Percentiles rank a stretch among this genome's conserved stretches.
Conservation (phyloP, 768 basidiomycete species). For the Lactifluus pinguis region DNA sequence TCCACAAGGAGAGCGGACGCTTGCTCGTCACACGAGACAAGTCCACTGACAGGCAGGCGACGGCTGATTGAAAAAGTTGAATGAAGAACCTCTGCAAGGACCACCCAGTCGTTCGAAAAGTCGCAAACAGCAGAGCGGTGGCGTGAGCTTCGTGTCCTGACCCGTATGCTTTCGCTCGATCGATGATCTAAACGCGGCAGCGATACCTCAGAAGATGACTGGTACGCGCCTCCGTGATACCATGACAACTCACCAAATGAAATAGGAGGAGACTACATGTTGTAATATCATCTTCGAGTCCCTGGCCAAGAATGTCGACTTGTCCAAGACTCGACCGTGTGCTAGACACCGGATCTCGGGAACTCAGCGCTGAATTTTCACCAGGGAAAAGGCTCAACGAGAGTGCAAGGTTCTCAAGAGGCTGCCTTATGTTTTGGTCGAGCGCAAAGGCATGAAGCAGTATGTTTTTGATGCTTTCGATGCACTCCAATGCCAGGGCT, state of each 20-base stretch:
- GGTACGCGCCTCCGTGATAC: neutral
- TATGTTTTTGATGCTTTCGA: conserved; percentile 16
- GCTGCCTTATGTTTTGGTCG: conserved; percentile 6
- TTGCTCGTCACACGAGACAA: conserved; percentile 26
- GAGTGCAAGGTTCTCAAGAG: conserved; percentile 17
- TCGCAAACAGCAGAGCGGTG: conserved; percentile 44
- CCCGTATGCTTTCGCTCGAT: conserved; percentile 13
- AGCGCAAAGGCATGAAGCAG: conserved; percentile 16
- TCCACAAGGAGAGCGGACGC: conserved; percentile 45
- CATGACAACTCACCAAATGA: conserved; percentile 13
- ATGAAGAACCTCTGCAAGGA: conserved; percentile 55
- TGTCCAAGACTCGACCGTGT: conserved; percentile 15
- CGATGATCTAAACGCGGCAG: conserved; percentile 1
- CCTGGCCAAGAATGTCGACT: conserved; percentile 18
- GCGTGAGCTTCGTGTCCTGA: conserved; percentile 29
- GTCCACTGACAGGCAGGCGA: conserved; percentile 53
- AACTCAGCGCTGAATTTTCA: conserved; percentile 8
- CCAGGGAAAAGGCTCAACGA: conserved; percentile 16
- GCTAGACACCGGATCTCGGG: conserved; percentile 7
- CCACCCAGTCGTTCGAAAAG: conserved; percentile 57
- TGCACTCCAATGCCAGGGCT: conserved; percentile 13
- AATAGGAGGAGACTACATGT: conserved; percentile 18
- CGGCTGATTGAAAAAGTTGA: conserved; percentile 54
- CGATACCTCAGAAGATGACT: neutral
- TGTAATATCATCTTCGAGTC: conserved; percentile 12